Evolutionary conservation across 305 asterid species (phyloP).

Genomic region (Andrographis paniculata): DNA sequence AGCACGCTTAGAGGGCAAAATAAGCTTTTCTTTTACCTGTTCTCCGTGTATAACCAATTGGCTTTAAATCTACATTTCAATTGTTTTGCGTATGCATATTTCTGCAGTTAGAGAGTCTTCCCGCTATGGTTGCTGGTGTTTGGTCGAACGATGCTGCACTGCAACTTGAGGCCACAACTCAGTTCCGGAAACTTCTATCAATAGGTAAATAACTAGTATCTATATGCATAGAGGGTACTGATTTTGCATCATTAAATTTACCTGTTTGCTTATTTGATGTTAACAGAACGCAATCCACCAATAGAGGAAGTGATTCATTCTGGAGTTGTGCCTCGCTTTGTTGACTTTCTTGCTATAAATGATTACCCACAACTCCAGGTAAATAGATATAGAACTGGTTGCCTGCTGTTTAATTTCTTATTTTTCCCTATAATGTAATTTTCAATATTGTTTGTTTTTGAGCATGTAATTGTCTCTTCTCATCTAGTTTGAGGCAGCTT

Average conservation of each 20-base stretch:
- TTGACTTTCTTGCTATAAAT: constrained; percentile 48
- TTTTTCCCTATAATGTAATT: neutral
- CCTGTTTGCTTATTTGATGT: neutral
- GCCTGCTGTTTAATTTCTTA: neutral
- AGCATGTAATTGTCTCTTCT: constrained; percentile 5
- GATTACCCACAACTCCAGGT: constrained; percentile 58
- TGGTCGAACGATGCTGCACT: constrained; percentile 37
- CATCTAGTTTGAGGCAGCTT: constrained; percentile 48
- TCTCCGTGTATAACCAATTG: too few species aligned
- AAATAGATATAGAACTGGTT: constrained; percentile 1
- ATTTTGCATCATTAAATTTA: neutral
- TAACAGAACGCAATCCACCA: constrained; percentile 46
- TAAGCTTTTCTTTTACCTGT: neutral
- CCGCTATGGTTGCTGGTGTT: constrained; percentile 42
- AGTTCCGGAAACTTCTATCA: constrained; percentile 51
- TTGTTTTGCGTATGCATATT: constrained; percentile 3
- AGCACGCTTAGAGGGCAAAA: neutral
- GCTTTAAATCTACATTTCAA: constrained; percentile 8
- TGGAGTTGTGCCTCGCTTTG: constrained; percentile 51
- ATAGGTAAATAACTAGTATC: constrained; percentile 24
- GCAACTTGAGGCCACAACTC: constrained; percentile 53
- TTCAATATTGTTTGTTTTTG: constrained; percentile 4
- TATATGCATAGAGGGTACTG: neutral
- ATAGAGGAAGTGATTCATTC: constrained; percentile 51
- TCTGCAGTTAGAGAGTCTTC: constrained; percentile 43